Percentiles rank a stretch among this genome's conserved stretches.
phyloP scores from a whole-genome alignment of 1,284 basidiomycete species.

The Microbotryum lychnidis-dioicae region DNA sequence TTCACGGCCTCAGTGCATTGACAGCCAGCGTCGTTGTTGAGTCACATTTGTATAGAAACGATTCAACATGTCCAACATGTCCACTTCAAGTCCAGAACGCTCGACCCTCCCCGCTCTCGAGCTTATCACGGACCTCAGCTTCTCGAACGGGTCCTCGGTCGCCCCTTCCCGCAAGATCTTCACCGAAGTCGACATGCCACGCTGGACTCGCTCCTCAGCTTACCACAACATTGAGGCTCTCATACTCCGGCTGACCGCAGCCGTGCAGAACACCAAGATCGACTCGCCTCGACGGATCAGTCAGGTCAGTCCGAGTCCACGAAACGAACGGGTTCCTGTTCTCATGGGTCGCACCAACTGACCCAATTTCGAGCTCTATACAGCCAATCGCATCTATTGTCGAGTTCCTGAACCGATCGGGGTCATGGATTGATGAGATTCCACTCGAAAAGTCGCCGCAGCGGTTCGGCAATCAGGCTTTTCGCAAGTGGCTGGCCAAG shows the following conservation, averaged over 20 bases:
- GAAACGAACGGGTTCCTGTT: neutral
- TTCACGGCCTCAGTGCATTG: too few relatives aligned
- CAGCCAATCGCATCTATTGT: conserved; percentile 51
- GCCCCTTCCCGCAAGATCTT: conserved; percentile 31
- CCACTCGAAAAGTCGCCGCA: conserved; percentile 72
- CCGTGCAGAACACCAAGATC: conserved; percentile 34
- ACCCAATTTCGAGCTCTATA: neutral
- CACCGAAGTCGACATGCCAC: conserved; percentile 36
- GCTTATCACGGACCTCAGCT: too few relatives aligned
- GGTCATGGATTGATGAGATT: conserved; percentile 71
- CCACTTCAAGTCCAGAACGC: too few relatives aligned
- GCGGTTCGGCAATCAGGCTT: conserved; percentile 89
- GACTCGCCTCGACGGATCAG: conserved; percentile 12
- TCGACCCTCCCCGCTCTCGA: too few relatives aligned
- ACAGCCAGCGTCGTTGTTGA: too few relatives aligned
- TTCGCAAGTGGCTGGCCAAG: conserved; percentile 74
- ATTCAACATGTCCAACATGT: too few relatives aligned
- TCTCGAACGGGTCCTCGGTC: too few relatives aligned
- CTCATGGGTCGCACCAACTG: neutral
- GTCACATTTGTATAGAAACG: too few relatives aligned
- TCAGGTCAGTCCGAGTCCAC: conserved; percentile 10
- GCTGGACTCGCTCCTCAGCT: conserved; percentile 36
- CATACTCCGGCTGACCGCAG: conserved; percentile 36
- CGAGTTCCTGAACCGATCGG: conserved; percentile 58
- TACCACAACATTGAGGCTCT: conserved; percentile 35